Conservation (phyloP, 1,284 basidiomycete species). For the Laetiporus sulphureus region DNA sequence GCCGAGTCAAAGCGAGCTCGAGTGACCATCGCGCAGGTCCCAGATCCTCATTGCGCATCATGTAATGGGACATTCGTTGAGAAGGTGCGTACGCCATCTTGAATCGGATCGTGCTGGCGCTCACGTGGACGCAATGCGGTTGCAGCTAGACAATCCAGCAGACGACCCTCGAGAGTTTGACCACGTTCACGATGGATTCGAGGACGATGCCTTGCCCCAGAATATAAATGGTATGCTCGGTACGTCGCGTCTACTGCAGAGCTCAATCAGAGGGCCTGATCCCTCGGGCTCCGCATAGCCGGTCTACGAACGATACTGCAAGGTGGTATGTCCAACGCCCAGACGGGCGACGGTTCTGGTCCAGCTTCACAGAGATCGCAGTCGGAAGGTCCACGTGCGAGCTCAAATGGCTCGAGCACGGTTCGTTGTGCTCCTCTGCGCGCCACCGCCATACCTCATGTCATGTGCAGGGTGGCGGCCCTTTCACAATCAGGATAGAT, state of each 20-base stretch:
- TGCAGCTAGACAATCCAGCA: constrained; percentile 60
- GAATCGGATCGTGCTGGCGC: too few relatives aligned
- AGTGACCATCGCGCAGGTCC: constrained; percentile 38
- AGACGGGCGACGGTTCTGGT: not conserved
- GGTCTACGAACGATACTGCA: not conserved
- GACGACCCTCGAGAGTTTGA: constrained; percentile 70
- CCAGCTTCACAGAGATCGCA: constrained; percentile 6
- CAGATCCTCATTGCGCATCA: constrained; percentile 69
- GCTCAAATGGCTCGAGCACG: not conserved
- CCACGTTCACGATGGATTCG: constrained; percentile 23
- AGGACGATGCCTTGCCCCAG: constrained; percentile 26
- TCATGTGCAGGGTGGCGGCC: constrained; percentile 14
- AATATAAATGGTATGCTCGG: constrained; percentile 41
- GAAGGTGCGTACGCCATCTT: constrained; percentile 39
- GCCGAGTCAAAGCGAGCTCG: not conserved
- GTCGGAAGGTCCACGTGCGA: not conserved
- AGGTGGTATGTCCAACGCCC: not conserved
- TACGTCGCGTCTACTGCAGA: constrained; percentile 20
- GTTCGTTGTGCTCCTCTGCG: not conserved
- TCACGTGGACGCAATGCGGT: not conserved
- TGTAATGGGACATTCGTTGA: constrained; percentile 72
- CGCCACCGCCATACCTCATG: constrained; percentile 20
- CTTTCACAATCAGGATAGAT: constrained; percentile 35
- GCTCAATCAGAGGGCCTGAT: too few relatives aligned
- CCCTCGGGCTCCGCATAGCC: not conserved